Percentiles rank a stretch among this genome's conserved stretches.
phyloP scores from a whole-genome alignment of 495 filamentous ascomycete genomes.

The Tuber brumale region DNA sequence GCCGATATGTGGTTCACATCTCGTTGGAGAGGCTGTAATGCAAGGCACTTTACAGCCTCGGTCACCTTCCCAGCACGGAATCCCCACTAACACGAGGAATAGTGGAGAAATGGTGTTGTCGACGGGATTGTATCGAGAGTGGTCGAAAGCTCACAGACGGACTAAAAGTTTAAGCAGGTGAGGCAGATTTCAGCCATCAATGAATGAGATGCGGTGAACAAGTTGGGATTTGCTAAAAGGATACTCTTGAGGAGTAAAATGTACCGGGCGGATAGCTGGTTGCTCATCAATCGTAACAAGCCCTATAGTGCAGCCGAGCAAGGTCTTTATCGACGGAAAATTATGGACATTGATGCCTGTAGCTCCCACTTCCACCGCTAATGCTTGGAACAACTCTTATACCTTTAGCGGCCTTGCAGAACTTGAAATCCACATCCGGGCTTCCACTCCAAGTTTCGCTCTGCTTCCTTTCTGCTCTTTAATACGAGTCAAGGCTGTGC shows the following conservation, averaged over 20 bases:
- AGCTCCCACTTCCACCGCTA: background rate
- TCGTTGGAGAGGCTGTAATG: too few relatives aligned
- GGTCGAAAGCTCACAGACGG: background rate
- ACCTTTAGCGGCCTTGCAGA: background rate
- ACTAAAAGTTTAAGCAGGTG: background rate
- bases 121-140: background rate
- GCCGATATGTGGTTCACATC: too few relatives aligned
- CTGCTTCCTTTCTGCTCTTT: background rate
- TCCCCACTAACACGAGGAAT: background rate
- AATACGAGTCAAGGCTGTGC: background rate
- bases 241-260: background rate
- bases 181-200: background rate
- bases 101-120: background rate
- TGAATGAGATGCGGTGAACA: background rate
- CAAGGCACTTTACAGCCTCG: background rate
- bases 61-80: background rate
- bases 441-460: background rate
- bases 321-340: background rate
- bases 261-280: background rate
- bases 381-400: background rate
- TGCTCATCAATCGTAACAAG: background rate
- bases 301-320: background rate
- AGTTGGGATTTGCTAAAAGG: background rate
- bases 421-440: background rate
- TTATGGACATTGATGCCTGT: background rate